A percentile compares a stretch with the other conserved stretches of the same genome.
Conservation (phyloP, 805 yeast species). For the Isabelozyma heimii region DNA sequence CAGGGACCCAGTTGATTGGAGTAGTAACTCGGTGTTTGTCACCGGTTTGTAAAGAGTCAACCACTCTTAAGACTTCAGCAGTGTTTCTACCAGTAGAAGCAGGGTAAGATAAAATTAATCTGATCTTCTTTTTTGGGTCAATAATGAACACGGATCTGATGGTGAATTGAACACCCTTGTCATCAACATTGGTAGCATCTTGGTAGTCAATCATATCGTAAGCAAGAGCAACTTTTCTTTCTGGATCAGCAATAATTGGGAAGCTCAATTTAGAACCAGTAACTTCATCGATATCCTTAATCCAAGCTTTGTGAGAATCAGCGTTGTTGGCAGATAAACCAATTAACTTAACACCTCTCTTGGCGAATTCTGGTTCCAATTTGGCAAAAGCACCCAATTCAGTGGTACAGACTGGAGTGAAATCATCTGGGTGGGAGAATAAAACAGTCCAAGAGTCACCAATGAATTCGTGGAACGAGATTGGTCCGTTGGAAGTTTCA, state of each 20-base stretch:
- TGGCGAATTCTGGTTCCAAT: constrained; percentile 82
- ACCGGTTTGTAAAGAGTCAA: constrained; percentile 83
- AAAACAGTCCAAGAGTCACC: constrained; percentile 85
- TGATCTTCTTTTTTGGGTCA: constrained; percentile 86
- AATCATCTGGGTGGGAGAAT: constrained; percentile 94
- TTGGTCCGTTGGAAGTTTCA: constrained; percentile 75
- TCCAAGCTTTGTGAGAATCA: constrained; percentile 80
- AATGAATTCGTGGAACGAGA: constrained; percentile 83
- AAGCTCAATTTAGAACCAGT: constrained; percentile 73
- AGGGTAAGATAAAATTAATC: constrained; percentile 85
- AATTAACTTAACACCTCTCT: constrained; percentile 82
- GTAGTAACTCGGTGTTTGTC: constrained; percentile 84
- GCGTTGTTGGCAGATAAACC: constrained; percentile 87
- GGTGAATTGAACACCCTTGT: constrained; percentile 75
- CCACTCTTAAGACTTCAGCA: constrained; percentile 84
- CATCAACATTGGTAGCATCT: constrained; percentile 65
- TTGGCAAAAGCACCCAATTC: constrained; percentile 93
- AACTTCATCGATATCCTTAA: constrained; percentile 86
- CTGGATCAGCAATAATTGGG: constrained; percentile 89
- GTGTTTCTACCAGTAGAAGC: constrained; percentile 95
- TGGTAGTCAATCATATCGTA: constrained; percentile 73
- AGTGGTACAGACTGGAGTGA: constrained; percentile 96
- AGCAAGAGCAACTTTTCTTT: constrained; percentile 72
- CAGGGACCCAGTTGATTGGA: constrained; percentile 87
- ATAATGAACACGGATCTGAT: constrained; percentile 90